Base-by-base conservation (phyloP, 306 rosid species). In the Acacia crassicarpa region DNA sequence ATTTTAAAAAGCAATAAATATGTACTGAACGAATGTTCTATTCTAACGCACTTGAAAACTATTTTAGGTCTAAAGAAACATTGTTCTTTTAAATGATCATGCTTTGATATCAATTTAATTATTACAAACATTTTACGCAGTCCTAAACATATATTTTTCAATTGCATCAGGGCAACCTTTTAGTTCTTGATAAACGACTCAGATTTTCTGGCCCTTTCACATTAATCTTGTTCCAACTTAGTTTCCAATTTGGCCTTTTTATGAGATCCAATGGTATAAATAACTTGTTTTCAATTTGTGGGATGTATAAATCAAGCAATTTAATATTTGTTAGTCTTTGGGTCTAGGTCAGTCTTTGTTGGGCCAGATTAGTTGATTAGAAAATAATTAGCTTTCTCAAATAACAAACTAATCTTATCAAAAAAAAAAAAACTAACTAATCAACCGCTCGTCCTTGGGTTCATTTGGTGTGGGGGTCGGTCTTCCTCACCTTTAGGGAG, bases 341-440 rank as follows among this genome's bases (percentile, higher is more conserved):
- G 8, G 41, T 38, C 8, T 35, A 0, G 8, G 41, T 38, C 1
- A 0, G 8, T 1, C 1, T 1, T 38, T 38, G 0, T 0, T 38
- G 8, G 0, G 40, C 6, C 7, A 6, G 1, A 38, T 38, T 38
- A 38, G 5, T 38, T 38, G 8, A 30, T 30, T 30, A 30, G 32
- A 30, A 30, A 30, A 30, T 2, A 30, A 30, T 30, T 30, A 30
- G 2, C 1, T 0, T 27, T 27, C 1, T 27, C 30, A 27, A 27
- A 27, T 27, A 27, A n/a, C n/a, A n/a, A n/a, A n/a, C n/a, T n/a
- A n/a, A n/a, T n/a, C n/a, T n/a, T n/a, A n/a, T n/a, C n/a, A n/a
- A n/a, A n/a, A n/a, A n/a, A n/a, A n/a, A n/a, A n/a, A n/a, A n/a
- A n/a, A n/a, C n/a, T n/a, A n/a, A n/a, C n/a, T n/a, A n/a, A n/a